These are phyloP conservation scores for Phytophthora niederhauseri DNA, from an alignment of 352 stramenopile species.

Conservation along the genomic window DNA sequence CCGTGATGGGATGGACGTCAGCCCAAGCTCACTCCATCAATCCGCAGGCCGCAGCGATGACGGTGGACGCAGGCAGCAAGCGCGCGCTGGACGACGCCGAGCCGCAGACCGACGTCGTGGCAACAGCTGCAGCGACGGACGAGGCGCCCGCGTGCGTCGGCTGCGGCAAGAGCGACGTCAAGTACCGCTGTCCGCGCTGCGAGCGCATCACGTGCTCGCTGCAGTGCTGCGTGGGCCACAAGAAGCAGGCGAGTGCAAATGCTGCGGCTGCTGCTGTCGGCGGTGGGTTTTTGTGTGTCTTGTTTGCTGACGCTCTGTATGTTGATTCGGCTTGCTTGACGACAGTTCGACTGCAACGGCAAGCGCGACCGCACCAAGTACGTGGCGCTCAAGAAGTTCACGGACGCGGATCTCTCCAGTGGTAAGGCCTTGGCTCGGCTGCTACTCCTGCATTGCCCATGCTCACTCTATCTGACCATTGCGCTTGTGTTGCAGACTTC, in stretches of 20 bases:
- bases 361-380: conserved; percentile 88
- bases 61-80: conserved; percentile 38
- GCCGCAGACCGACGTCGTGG: conserved; percentile 6
- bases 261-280: neutral
- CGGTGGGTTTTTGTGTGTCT: neutral
- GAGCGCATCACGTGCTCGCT: conserved; percentile 87
- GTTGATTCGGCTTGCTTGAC: neutral
- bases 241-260: conserved; percentile 60
- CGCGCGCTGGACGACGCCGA: conserved; percentile 36
- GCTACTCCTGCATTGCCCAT: neutral
- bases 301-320: conserved; percentile 1
- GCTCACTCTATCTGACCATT: neutral
- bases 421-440: conserved; percentile 32
- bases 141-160: conserved; percentile 41
- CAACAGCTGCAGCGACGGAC: conserved; percentile 4
- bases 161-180: conserved; percentile 61
- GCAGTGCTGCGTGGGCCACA: conserved; percentile 78
- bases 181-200: conserved; percentile 87
- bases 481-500: conserved; percentile 47
- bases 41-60: conserved; percentile 5
- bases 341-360: conserved; percentile 76
- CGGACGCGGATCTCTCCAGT: conserved; percentile 78
- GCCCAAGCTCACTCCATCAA: conserved; percentile 14
- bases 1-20: conserved; percentile 24
- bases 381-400: conserved; percentile 73